phyloP scores from a whole-genome alignment of 139 green algal species.

The Chlorella sp. region DNA sequence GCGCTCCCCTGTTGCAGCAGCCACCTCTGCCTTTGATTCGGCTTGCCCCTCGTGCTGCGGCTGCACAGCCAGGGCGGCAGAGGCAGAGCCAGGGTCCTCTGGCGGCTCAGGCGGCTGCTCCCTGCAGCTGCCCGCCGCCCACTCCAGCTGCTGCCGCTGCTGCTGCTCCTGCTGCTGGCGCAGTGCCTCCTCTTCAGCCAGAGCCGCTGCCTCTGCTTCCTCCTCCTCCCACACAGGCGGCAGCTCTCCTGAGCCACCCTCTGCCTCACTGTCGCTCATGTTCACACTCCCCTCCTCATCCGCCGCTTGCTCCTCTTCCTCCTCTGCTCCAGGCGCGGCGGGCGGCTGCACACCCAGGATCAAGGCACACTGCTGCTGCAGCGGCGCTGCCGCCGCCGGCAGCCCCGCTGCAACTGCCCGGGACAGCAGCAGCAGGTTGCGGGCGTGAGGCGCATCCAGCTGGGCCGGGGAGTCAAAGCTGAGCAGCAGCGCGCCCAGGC shows the following conservation, averaged over 20 bases:
- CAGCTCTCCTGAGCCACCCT: neutral
- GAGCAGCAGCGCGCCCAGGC: conserved; percentile 16
- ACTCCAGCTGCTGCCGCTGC: neutral
- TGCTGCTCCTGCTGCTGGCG: neutral
- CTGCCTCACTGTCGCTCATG: neutral
- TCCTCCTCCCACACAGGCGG: neutral
- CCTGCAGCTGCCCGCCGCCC: neutral
- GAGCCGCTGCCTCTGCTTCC: neutral
- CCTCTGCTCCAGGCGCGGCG: neutral
- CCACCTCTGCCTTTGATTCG: neutral
- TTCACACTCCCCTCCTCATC: neutral
- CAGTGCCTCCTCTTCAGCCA: neutral
- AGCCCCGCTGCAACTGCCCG: neutral
- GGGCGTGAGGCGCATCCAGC: conserved; percentile 6
- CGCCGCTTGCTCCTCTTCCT: neutral
- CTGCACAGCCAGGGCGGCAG: neutral
- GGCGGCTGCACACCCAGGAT: neutral
- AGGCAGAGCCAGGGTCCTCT: neutral
- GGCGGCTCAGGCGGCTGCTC: neutral
- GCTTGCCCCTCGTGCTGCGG: neutral
- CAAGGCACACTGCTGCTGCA: neutral
- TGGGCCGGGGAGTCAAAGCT: neutral
- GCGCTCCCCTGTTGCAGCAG: neutral
- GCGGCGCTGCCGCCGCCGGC: neutral
- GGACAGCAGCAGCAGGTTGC: conserved; percentile 19